phyloP scores from a whole-genome alignment of 495 filamentous ascomycete species.

The Evansstolkia leycettana region DNA sequence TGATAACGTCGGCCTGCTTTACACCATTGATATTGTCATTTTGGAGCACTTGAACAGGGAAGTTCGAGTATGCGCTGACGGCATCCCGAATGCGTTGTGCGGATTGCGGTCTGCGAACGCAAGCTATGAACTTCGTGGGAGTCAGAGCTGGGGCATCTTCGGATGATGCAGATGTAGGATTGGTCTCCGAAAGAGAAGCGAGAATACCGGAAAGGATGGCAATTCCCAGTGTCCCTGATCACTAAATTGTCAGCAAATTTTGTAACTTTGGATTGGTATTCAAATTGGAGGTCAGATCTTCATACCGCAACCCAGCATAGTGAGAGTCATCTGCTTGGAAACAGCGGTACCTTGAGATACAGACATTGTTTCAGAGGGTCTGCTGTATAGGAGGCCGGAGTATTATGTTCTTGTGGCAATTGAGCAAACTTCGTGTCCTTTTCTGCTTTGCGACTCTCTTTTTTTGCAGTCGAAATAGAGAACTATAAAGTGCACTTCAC shows the following conservation, averaged over 20 bases:
- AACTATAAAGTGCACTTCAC: too few relatives aligned
- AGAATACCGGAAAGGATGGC: constrained; percentile 77
- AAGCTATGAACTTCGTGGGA: constrained; percentile 64
- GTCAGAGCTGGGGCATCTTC: constrained; percentile 39
- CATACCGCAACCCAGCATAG: constrained; percentile 63
- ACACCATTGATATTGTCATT: constrained; percentile 49
- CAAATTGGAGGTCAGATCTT: constrained; percentile 8
- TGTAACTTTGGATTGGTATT: background rate
- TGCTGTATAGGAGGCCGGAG: background rate
- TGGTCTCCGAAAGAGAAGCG: constrained; percentile 36
- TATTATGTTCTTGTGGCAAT: too few relatives aligned
- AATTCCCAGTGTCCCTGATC: constrained; percentile 63
- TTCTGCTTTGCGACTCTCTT: too few relatives aligned
- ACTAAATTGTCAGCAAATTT: background rate
- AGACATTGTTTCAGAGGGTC: background rate
- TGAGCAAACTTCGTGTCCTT: too few relatives aligned
- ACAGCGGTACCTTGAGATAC: background rate
- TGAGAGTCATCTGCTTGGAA: constrained; percentile 44
- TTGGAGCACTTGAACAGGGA: constrained; percentile 14
- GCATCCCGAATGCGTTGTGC: constrained; percentile 49
- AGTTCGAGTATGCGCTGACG: constrained; percentile 34
- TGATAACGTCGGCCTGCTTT: constrained; percentile 47
- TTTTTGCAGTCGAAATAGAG: too few relatives aligned
- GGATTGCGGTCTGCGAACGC: constrained; percentile 50
- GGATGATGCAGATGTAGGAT: background rate